phyloP scores from a whole-genome alignment of 2,329 filamentous ascomycete species.

The Colletotrichum sp. region DNA sequence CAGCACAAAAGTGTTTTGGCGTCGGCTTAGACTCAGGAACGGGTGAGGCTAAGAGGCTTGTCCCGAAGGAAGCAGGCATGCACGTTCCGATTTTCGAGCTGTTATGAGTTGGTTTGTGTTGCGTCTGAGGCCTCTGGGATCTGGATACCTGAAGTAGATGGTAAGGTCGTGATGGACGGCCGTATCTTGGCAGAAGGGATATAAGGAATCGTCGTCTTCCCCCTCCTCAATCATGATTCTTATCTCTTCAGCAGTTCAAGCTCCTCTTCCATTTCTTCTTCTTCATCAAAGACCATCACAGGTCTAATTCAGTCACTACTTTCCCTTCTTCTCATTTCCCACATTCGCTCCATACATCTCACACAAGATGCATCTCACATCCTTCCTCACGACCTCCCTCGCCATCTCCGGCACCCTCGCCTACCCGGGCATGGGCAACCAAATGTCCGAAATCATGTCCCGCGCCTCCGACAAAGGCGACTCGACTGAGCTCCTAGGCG shows the following conservation, averaged over 20 bases:
- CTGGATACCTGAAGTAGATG: background rate
- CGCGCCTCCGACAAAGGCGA: constrained; percentile 11
- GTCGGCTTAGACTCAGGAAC: background rate
- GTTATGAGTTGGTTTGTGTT: background rate
- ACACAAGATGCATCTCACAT: constrained; percentile 14
- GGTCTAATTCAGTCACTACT: background rate
- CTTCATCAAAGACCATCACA: background rate
- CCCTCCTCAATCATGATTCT: background rate
- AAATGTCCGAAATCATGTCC: constrained; percentile 22
- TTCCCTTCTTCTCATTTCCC: background rate
- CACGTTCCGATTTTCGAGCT: background rate
- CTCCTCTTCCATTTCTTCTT: background rate
- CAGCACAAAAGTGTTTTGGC: background rate
- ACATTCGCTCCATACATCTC: background rate
- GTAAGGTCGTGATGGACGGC: background rate
- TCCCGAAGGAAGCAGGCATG: constrained; percentile 8
- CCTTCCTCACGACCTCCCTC: constrained; percentile 18
- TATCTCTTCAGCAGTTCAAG: background rate
- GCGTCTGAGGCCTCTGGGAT: background rate
- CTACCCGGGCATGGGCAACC: constrained; percentile 22
- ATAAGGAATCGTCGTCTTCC: background rate
- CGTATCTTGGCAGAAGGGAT: background rate
- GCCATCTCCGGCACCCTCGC: constrained; percentile 18
- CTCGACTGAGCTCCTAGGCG: constrained; percentile 24
- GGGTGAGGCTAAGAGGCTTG: background rate